These are phyloP conservation scores for Trichoderma sp. DNA, from an alignment of 2,329 filamentous ascomycete genomes.

Conservation along the genomic window DNA sequence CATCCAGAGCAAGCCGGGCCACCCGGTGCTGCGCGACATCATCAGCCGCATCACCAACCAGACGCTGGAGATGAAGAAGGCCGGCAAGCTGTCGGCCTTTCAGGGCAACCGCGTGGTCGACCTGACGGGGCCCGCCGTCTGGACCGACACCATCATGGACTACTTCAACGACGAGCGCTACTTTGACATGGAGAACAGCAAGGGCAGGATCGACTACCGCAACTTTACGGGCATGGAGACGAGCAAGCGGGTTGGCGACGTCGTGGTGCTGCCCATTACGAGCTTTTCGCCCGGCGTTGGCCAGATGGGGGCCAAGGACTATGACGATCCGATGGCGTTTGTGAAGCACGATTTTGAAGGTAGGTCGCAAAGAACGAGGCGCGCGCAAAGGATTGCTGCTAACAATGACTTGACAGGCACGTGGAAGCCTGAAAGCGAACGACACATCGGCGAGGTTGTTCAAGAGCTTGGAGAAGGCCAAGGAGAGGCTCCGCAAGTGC, in stretches of 20 bases:
- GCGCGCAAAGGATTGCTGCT: background rate
- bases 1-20: slow-evolving; percentile 91
- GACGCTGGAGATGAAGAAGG: slow-evolving; percentile 71
- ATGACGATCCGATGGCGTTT: slow-evolving; percentile 93
- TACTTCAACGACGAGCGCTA: slow-evolving; percentile 92
- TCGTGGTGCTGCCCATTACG: slow-evolving; percentile 91
- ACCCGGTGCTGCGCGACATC: slow-evolving; percentile 86
- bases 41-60: slow-evolving; percentile 84
- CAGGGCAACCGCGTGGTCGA: slow-evolving; percentile 78
- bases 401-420: slow-evolving; percentile 53
- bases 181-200: slow-evolving; percentile 75
- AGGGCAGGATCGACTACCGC: slow-evolving; percentile 75
- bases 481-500: background rate
- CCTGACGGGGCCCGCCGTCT: slow-evolving; percentile 89
- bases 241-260: slow-evolving; percentile 87
- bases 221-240: slow-evolving; percentile 87
- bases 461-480: slow-evolving; percentile 26
- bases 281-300: slow-evolving; percentile 94
- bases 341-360: slow-evolving; percentile 97
- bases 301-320: slow-evolving; percentile 88
- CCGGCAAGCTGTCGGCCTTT: slow-evolving; percentile 63
- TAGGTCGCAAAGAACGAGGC: slow-evolving; percentile 42
- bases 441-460: slow-evolving; percentile 63
- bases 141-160: slow-evolving; percentile 89
- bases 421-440: slow-evolving; percentile 73